Evolutionary conservation across 345 rosid species (phyloP), one percentile per base, ranked within the genome.

Genomic region (Diplotaxis tenuifolia): DNA sequence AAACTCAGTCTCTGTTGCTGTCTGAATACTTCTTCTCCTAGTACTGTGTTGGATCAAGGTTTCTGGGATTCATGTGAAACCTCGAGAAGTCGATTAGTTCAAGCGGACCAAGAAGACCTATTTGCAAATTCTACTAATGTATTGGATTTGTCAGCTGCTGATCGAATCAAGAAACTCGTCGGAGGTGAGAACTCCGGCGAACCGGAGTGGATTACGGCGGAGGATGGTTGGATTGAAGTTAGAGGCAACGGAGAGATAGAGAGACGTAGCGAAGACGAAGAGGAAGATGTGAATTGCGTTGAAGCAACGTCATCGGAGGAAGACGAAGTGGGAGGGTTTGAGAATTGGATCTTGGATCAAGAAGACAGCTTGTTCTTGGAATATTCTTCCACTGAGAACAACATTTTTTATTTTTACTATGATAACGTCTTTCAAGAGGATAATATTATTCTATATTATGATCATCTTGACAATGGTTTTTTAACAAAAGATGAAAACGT

Each of bases 31-130:
- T 77, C 69, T 75, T 89, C 98, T 67, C 98, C 98, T 1, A 82
- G 71, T 55, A 81, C 85, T 56, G 97, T 91, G 42, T 50, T 94
- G 83, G 90, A 94, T 83, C 94, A 82, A 62, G 85, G 68, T 47
- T 83, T 88, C 47, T 94, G 98, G 97, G 87, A 87, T 78, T 82
- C 84, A 9, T 34, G 82, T 19, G 86, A 84, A 36, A 70, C 77
- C 15, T 23, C 72, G 1, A 83, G 71, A 47, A 77, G 67, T 67
- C 82, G 73, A 6, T 34, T 76, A 28, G 38, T 76, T 76, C 36
- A 50, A 52, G n/a, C n/a, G n/a, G n/a, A n/a, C n/a, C n/a, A n/a
- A n/a, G n/a, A n/a, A n/a, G 65, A 67, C 49, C 59, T 62, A 61
- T 70, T 76, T 72, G 55, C 19, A 3, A 67, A 60, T 20, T n/a